Evolutionary conservation across 129 eudicot genomes (phyloP).

Genomic region (Flaveria robusta): DNA sequence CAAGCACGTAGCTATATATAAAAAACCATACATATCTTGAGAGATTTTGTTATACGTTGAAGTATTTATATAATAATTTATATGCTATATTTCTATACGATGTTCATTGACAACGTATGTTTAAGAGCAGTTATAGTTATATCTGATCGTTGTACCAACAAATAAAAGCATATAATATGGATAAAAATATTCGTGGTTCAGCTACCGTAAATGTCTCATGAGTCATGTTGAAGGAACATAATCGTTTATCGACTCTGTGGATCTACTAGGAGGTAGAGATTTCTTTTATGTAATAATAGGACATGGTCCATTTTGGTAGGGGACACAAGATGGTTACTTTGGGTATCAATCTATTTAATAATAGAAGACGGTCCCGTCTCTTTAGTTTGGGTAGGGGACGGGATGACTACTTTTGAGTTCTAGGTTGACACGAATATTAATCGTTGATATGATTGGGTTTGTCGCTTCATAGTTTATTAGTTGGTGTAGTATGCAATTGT

Average conservation of each 20-base stretch:
- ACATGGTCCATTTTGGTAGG: conserved; percentile 7
- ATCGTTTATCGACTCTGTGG: background rate
- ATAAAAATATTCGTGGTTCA: too few species aligned
- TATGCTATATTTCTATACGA: too few species aligned
- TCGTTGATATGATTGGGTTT: background rate
- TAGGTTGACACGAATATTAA: background rate
- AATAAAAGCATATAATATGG: too few species aligned
- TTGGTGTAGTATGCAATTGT: too few species aligned
- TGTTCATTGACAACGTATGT: background rate
- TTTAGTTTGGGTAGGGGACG: background rate
- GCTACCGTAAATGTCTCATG: background rate
- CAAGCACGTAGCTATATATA: conserved; percentile 27
- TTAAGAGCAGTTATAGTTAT: background rate
- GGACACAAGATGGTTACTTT: background rate
- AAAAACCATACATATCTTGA: conserved; percentile 4
- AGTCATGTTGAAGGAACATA: background rate
- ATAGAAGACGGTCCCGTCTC: too few species aligned
- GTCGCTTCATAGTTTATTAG: background rate
- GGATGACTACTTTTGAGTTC: background rate
- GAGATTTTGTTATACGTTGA: background rate
- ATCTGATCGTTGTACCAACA: background rate
- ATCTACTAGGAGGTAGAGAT: background rate
- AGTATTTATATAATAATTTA: background rate
- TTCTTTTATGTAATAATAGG: background rate
- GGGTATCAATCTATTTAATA: too few species aligned